A percentile compares a stretch with the other conserved stretches of the same genome.
phyloP scores from a whole-genome alignment of 1,284 basidiomycete genomes.

The Ustilago lituana region DNA sequence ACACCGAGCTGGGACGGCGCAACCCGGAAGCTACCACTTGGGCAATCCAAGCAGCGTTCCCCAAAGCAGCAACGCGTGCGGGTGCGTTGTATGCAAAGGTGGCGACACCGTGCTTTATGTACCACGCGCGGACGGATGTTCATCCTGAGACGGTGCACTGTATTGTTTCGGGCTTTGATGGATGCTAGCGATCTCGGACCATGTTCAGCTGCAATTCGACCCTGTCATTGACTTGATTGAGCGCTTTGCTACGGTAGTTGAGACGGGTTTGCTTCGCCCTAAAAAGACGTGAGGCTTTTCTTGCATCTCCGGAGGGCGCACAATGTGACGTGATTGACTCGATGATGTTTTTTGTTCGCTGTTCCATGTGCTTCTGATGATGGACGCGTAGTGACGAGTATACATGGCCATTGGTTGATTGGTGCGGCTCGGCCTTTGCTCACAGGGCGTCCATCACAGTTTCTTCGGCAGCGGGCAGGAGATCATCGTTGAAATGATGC shows the following conservation, averaged over 20 bases:
- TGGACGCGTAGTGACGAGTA: slow-evolving; percentile 1
- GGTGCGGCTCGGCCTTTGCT: no score
- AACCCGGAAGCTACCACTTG: slow-evolving; percentile 24
- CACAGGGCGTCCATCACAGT: slow-evolving; percentile 15
- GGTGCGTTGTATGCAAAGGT: not conserved
- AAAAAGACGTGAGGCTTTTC: no score
- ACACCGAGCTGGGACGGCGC: slow-evolving; percentile 5
- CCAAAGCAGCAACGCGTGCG: not conserved
- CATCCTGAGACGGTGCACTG: slow-evolving; percentile 17
- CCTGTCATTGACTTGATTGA: not conserved
- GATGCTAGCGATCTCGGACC: no score
- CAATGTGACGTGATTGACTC: not conserved
- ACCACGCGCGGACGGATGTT: not conserved
- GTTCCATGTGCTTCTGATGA: not conserved
- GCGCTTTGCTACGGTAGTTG: not conserved
- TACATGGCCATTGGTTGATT: no score
- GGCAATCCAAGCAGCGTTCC: slow-evolving; percentile 19
- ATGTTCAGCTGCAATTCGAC: no score
- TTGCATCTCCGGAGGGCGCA: no score
- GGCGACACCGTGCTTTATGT: slow-evolving; percentile 29
- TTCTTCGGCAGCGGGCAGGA: slow-evolving; percentile 4
- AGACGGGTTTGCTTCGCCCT: not conserved
- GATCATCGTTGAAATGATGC: slow-evolving; percentile 11
- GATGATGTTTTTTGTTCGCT: not conserved
- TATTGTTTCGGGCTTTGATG: slow-evolving; percentile 1